Evolutionary conservation across 2,329 filamentous ascomycete species (phyloP), one percentile per base, ranked within the genome.

Genomic region (Celoporthe dispersa): DNA sequence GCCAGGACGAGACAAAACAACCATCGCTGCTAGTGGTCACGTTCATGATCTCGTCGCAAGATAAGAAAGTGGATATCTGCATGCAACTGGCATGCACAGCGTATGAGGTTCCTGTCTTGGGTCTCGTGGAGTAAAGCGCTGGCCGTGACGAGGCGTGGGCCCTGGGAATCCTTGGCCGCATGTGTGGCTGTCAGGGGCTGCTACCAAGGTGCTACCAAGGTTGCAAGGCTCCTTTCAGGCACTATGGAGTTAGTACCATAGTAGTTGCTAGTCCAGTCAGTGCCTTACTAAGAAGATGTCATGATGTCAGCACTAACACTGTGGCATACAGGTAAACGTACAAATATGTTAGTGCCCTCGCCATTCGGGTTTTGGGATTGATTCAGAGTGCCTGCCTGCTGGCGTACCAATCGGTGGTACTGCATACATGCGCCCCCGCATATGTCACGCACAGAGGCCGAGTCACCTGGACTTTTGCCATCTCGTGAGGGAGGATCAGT

Each of bases 121-220:
- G 41, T 25, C 60, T 35, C 60, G 60, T 63, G 37, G 35, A 44
- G n/a, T n/a, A 9, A 31, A n/a, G 35, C 33, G 25, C 31, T 63
- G 60, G 60, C 28, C 4, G 25, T 60, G 57, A 33, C 12, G 53
- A 57, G 53, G 25, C 51, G 51, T 25, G 53, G 53, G 28, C 28
- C 60, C 37, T 28, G 14, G 7, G 19, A 48, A 44, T 62, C 60
- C 60, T 44, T 25, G 60, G 37, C n/a, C 5, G 60, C 60, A 63
- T 44, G 60, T 63, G 60, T n/a, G 59, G 60, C 31, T 11, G 60
- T 63, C 60, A 63, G 60, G 60, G 60, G 60, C 14, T 57, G 53
- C 53, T 19, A 31, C 25, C 53, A 31, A 19, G 14, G 53, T 5
- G 4, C 25, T 33, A 8, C 25, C n/a, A n/a, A n/a, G n/a, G n/a